A percentile compares a stretch with the other conserved stretches of the same genome.
phyloP scores from a whole-genome alignment of 2,329 filamentous ascomycete genomes.

The Chalara sp. region DNA sequence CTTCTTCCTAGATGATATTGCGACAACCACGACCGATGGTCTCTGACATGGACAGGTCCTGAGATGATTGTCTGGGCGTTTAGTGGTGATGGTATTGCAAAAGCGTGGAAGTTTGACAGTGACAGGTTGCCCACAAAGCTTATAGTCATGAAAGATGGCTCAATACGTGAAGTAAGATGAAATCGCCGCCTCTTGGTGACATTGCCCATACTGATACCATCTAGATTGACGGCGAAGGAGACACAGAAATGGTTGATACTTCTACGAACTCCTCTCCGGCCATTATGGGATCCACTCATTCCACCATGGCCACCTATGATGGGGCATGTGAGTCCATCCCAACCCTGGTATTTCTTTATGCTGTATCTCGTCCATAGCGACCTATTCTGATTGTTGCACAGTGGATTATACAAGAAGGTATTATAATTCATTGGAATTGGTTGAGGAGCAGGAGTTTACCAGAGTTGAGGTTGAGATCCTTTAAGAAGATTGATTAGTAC shows the following conservation, averaged over 20 bases:
- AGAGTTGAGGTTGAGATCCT: conserved; percentile 33
- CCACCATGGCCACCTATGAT: background rate
- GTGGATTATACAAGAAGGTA: conserved; percentile 1
- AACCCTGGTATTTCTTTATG: background rate
- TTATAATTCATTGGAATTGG: conserved; percentile 22
- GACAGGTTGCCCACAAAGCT: background rate
- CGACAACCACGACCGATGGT: background rate
- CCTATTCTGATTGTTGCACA: background rate
- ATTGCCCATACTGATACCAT: background rate
- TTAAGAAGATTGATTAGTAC: background rate
- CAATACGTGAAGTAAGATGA: conserved; percentile 14
- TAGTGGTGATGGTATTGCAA: conserved; percentile 34
- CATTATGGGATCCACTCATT: conserved; percentile 1
- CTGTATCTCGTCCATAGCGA: background rate
- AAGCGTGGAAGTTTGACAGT: conserved; percentile 33
- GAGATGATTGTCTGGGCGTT: conserved; percentile 47
- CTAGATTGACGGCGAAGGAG: conserved; percentile 8
- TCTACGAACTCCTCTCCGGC: background rate
- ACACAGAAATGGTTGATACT: conserved; percentile 8
- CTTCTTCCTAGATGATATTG: background rate
- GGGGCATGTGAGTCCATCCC: conserved; percentile 18
- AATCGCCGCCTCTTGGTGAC: background rate
- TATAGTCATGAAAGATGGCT: conserved; percentile 23
- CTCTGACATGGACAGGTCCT: conserved; percentile 14
- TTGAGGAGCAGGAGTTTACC: conserved; percentile 31